A percentile compares a stretch with the other conserved stretches of the same genome.
Conservation (phyloP, 441 rosid species). For the Caryocar brasiliense region DNA sequence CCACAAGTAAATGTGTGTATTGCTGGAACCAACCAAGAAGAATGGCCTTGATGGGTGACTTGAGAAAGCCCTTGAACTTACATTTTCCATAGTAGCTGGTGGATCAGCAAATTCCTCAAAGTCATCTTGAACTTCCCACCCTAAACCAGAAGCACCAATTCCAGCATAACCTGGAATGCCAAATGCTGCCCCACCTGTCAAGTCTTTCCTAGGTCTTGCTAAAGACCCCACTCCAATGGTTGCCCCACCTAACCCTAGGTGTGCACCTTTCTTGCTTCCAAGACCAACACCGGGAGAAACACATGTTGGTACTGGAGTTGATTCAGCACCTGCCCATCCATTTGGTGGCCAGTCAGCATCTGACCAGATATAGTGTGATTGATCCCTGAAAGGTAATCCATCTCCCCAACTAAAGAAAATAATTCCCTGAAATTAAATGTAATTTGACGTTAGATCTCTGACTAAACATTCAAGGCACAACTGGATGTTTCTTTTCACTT, state of each 20-base stretch:
- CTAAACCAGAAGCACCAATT: slow-evolving; percentile 59
- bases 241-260: slow-evolving; percentile 76
- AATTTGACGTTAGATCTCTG: slow-evolving; percentile 9
- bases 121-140: slow-evolving; percentile 78
- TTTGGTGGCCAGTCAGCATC: slow-evolving; percentile 85
- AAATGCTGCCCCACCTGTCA: slow-evolving; percentile 47
- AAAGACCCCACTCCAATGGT: slow-evolving; percentile 46
- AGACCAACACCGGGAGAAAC: slow-evolving; percentile 76
- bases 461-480: not conserved
- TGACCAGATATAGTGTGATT: slow-evolving; percentile 57
- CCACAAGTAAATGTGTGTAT: slow-evolving; percentile 87
- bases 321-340: slow-evolving; percentile 84
- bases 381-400: slow-evolving; percentile 26
- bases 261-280: slow-evolving; percentile 67
- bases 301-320: slow-evolving; percentile 65
- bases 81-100: slow-evolving; percentile 63
- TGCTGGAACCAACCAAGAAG: slow-evolving; percentile 91
- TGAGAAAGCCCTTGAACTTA: slow-evolving; percentile 71
- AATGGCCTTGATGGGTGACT: slow-evolving; percentile 88
- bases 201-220: slow-evolving; percentile 42
- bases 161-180: slow-evolving; percentile 65
- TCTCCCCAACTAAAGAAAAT: slow-evolving; percentile 64
- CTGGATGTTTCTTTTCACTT: not conserved
- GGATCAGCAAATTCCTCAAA: slow-evolving; percentile 66
- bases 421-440: slow-evolving; percentile 53